Base-by-base conservation (phyloP, 2,329 filamentous ascomycete species). In the Verticillium dahliae region DNA sequence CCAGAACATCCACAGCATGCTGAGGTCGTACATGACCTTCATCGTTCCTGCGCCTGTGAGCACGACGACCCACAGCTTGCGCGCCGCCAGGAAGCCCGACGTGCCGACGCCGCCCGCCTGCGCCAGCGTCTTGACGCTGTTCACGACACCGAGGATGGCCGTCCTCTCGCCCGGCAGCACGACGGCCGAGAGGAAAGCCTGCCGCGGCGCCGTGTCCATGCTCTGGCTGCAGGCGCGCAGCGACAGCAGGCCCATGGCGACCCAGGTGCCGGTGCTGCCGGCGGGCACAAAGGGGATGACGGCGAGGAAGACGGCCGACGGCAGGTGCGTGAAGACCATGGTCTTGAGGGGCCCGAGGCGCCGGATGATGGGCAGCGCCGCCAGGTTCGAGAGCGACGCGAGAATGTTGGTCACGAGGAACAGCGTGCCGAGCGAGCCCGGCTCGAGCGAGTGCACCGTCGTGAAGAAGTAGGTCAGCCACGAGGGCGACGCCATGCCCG, bases 261-360 rank as follows among this genome's bases (percentile, higher is more conserved):
- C 63, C 11, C 76, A 76, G 0, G 86, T 73, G 3, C 78, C 76
- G 22, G 76, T 72, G 22, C 58, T 57, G 2, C 60, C 39, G 2
- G 64, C 45, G 13, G 52, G 56, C 0, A 87, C 85, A 0, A 87
- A 67, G 0, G 86, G 84, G 27, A 91, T 84, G 22, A 91, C 72
- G 14, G 83, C 77, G 1, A 91, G 80, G 65, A 86, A 87, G 33
- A 91, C 73, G 7, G 88, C 79, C 0, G 87, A 90, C 0, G 89
- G 89, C 0, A 91, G 76, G 35, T 91, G 88, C 0, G 88, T 90
- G 68, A 90, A 89, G 9, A 90, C 87, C 89, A 91, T 91, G 1
- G 88, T 90, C 78, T 87, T 86, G 55, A 91, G 81, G 39, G 92
- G 84, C 6, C 84, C 84, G 41, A 86, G 74, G 5, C 83, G 75